Evolutionary conservation across 192 early-diverging fungal species (phyloP), one percentile per base, ranked within the genome.

Genomic region (Umbelopsis ramanniana): DNA sequence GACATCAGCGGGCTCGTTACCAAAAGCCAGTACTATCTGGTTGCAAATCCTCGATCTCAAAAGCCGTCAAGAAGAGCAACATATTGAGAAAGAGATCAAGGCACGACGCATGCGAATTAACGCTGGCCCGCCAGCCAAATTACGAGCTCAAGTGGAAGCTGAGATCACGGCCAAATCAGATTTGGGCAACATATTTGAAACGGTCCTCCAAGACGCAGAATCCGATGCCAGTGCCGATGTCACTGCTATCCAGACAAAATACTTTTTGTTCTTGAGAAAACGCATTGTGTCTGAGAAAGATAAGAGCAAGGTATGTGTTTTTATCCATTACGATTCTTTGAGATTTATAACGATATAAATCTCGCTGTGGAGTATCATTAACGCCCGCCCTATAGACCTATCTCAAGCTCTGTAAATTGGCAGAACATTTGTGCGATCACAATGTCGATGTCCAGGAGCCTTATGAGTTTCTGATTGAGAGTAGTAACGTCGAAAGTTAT

Each of bases 81-180:
- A 81, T 3, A 79, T 91, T 11, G 85, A 86, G 17, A 79, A 75
- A 7, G 90, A 93, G 57, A 76, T 94, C 15, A 84, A 83, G 46
- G 75, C 86, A 33, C 87, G 94, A 26, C 87, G 89, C 8, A 85
- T 87, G 12, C 74, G 94, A 40, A 75, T 96, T 17, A 87, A 86
- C 19, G 90, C 93, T 0, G 91, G 89, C 7, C 84, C 93, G 1
- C 72, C 86, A 2, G 75, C 79, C 15, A 82, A 82, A 23, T 82
- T 96, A 24, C 79, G 84, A 22, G 71, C 76, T 1, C 82, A 88
- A 40, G 92, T 95, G 1, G 84, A 88, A 63, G 76, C 72, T 0
- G 94, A 97, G 54, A 82, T 95, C 14, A 89, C 84, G 68, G 76
- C 53, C 9, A 74, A 82, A 45, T 93, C 92, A 0, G 79, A 77